Evolutionary conservation across 805 yeast genomes (phyloP), one percentile per base, ranked within the genome.

Genomic region (Scheffersomyces ergatensis): DNA sequence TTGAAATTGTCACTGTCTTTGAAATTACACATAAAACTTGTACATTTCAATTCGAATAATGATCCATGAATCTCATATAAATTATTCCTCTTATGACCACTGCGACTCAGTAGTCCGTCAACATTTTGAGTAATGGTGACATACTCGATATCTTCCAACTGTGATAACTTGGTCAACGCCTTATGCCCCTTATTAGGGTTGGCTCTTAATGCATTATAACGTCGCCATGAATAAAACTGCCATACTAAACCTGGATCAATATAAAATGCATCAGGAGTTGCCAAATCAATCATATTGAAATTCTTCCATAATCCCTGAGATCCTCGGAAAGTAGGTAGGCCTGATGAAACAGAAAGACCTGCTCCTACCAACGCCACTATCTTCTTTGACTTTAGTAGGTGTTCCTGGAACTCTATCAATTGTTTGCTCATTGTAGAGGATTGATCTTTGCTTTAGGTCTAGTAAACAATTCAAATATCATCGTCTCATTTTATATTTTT

Each of bases 261-360:
- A 44, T 81, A 77, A 58, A 89, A 89, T 4, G 96, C 96, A 55
- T 89, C 96, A 0, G 95, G 96, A 0, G 96, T 89, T 6, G 96
- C 96, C 33, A 89, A 67, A 54, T 89, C 96, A 34, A 86, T 82
- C 50, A 89, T 80, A 38, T 83, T 83, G 63, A 78, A 84, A 45
- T 79, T 79, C 45, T 78, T 72, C 96, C 96, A 89, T 21, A 83
- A 64, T 0, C 93, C 92, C 37, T 82, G 81, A 0, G 82, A 61
- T 7, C 88, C 88, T 37, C 89, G 66, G 54, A 82, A 85, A 0
- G 92, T 83, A 3, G 86, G 79, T 13, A 89, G 64, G 0, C 96
- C 96, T 1, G 92, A 83, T 1, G 84, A 67, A 0, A 80, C 89
- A 3, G 90, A 82, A 11, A 89, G 70, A 0, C 96, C 96, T 2